Conservation (phyloP, 305 asterid species). For the Rubia tinctorum region DNA sequence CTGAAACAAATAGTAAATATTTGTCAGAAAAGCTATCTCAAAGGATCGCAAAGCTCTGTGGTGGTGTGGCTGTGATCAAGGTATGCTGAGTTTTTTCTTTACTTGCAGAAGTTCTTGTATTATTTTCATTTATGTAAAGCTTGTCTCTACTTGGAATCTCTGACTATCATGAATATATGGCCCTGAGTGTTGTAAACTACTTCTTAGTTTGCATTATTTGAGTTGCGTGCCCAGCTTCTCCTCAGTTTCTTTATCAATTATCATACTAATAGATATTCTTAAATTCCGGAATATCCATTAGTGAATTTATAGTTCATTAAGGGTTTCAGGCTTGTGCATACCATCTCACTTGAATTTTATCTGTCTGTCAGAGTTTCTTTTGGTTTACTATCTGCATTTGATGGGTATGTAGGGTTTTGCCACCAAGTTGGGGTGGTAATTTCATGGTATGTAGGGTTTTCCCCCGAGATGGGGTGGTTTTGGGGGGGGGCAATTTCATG, state of each 20-base stretch:
- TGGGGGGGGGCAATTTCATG: background rate
- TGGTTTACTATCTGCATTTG: background rate
- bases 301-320: background rate
- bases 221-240: background rate
- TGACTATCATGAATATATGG: background rate
- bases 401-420: background rate
- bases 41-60: conserved; percentile 81
- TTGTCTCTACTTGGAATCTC: background rate
- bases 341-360: background rate
- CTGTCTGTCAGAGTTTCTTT: background rate
- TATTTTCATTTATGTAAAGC: background rate
- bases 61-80: conserved; percentile 83
- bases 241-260: background rate
- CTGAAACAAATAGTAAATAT: conserved; percentile 68
- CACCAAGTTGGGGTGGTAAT: background rate
- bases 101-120: background rate
- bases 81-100: conserved; percentile 9
- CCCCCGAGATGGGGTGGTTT: background rate
- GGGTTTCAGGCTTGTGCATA: background rate
- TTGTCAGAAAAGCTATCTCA: conserved; percentile 64
- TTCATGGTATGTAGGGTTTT: background rate
- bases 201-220: background rate
- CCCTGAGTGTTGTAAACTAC: background rate
- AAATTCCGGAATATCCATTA: background rate
- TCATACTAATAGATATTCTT: background rate